phyloP scores from a whole-genome alignment of 345 rosid genomes.

The Punica granatum region DNA sequence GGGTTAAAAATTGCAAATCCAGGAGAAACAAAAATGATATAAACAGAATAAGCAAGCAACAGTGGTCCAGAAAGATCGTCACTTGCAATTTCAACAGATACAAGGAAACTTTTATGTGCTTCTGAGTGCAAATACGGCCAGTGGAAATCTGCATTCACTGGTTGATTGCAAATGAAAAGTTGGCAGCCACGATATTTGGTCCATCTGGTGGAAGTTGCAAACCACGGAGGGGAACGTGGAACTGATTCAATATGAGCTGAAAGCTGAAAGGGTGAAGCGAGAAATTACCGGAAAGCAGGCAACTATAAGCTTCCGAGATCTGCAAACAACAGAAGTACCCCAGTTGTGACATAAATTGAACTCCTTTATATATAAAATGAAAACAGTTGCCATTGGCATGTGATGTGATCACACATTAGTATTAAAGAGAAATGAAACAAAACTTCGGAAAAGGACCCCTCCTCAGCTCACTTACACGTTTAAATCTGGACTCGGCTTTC shows the following conservation, averaged over 20 bases:
- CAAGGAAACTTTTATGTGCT: neutral
- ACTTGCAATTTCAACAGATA: neutral
- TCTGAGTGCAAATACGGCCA: neutral
- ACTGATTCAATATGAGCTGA: neutral
- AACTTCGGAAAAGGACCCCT: neutral
- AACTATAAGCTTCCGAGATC: slow-evolving; percentile 66
- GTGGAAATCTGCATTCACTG: neutral
- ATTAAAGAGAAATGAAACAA: no score
- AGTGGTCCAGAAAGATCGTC: neutral
- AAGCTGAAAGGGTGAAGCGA: slow-evolving; percentile 6
- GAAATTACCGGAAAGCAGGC: slow-evolving; percentile 53
- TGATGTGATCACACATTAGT: no score
- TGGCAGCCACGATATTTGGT: neutral
- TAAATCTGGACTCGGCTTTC: slow-evolving; percentile 71
- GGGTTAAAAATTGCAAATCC: neutral
- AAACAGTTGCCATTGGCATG: neutral
- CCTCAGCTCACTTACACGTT: slow-evolving; percentile 26
- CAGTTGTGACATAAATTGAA: neutral
- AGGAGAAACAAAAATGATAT: neutral
- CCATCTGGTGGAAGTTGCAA: slow-evolving; percentile 22
- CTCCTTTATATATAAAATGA: neutral
- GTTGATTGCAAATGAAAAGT: neutral
- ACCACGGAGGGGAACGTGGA: slow-evolving; percentile 13
- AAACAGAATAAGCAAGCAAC: neutral
- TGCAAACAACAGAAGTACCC: slow-evolving; percentile 15